phyloP scores from a whole-genome alignment of 441 rosid genomes.

The Arabidopsis lyrata region DNA sequence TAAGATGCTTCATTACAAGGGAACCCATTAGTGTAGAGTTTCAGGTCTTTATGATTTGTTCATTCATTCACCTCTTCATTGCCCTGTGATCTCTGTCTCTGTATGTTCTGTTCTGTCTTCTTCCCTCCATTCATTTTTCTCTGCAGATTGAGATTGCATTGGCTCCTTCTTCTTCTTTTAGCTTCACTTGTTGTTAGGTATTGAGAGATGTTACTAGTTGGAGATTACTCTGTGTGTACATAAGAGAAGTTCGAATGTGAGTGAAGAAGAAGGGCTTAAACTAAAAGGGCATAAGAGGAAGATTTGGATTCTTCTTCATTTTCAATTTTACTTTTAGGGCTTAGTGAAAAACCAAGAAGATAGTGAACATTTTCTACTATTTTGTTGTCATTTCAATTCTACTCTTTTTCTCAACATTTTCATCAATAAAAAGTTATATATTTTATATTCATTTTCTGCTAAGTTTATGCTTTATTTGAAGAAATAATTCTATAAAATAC shows the following conservation, averaged over 20 bases:
- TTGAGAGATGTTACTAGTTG: constrained; percentile 30
- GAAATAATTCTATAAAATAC: background rate
- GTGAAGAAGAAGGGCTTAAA: constrained; percentile 40
- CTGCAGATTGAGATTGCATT: constrained; percentile 36
- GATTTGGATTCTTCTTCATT: constrained; percentile 45
- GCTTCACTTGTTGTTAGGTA: constrained; percentile 42
- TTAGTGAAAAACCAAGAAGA: constrained; percentile 32
- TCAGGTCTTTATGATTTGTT: constrained; percentile 52
- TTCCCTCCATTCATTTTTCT: constrained; percentile 31
- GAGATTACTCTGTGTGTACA: constrained; percentile 41
- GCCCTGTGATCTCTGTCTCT: constrained; percentile 38
- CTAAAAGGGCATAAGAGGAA: constrained; percentile 38
- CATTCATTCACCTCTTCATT: constrained; percentile 45
- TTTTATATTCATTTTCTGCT: background rate
- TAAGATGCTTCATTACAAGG: constrained; percentile 49
- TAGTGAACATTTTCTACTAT: constrained; percentile 17
- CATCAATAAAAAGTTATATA: constrained; percentile 35
- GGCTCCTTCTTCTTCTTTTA: constrained; percentile 37
- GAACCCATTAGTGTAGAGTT: constrained; percentile 73
- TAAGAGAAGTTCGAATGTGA: constrained; percentile 39
- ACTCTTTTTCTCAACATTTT: constrained; percentile 14
- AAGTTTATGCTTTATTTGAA: background rate
- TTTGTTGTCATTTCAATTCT: constrained; percentile 31
- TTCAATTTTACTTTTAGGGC: constrained; percentile 26
- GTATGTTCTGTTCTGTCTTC: constrained; percentile 22